A percentile compares a stretch with the other conserved stretches of the same genome.
Conservation (phyloP, 495 filamentous ascomycete species). For the Glarea lozoyensis region DNA sequence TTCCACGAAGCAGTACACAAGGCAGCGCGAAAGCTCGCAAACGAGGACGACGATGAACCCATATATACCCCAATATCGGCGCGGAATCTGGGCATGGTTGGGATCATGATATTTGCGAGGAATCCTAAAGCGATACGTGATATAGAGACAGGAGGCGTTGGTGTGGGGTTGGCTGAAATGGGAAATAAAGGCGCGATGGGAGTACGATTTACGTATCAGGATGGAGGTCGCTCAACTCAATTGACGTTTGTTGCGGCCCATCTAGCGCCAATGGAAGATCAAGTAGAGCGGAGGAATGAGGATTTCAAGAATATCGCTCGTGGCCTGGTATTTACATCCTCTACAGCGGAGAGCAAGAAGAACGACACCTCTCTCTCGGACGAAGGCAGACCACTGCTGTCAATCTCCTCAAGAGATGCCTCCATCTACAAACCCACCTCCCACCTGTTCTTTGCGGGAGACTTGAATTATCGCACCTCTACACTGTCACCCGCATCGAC, state of each 20-base stretch:
- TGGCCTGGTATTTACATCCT: conserved; percentile 58
- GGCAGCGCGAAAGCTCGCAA: conserved; percentile 36
- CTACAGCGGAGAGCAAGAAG: not conserved
- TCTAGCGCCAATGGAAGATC: conserved; percentile 75
- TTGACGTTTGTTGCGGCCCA: conserved; percentile 86
- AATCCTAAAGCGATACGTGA: conserved; percentile 44
- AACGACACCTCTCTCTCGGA: conserved; percentile 8
- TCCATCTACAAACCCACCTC: conserved; percentile 62
- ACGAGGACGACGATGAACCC: conserved; percentile 3
- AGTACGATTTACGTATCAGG: conserved; percentile 50
- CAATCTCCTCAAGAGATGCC: conserved; percentile 13
- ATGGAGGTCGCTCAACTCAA: conserved; percentile 30
- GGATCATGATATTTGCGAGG: conserved; percentile 70
- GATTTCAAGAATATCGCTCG: conserved; percentile 81
- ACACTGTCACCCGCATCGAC: conserved; percentile 43
- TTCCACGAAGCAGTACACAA: conserved; percentile 60
- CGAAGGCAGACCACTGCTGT: conserved; percentile 17
- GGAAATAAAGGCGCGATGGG: conserved; percentile 93
- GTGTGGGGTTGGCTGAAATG: conserved; percentile 77
- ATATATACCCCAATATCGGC: conserved; percentile 41
- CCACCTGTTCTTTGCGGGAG: conserved; percentile 80
- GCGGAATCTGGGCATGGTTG: conserved; percentile 81
- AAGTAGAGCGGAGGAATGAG: conserved; percentile 58
- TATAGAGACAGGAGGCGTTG: conserved; percentile 63
- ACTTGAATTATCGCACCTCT: conserved; percentile 89